phyloP scores from a whole-genome alignment of 768 basidiomycete species.

The Hygrocybe punicea region DNA sequence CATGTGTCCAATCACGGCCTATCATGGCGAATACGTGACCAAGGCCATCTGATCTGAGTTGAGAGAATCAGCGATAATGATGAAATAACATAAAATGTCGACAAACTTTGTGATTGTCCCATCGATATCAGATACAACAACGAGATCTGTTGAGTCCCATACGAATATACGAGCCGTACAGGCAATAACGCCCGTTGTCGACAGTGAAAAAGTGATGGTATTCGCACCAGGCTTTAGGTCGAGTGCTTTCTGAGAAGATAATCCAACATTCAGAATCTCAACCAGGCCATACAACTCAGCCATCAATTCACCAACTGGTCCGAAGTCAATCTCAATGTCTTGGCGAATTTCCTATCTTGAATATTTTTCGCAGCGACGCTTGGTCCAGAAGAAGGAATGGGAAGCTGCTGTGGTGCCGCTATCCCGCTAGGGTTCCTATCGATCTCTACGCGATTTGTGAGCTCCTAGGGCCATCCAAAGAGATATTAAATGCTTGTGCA shows the following conservation, averaged over 20 bases:
- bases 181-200: slow-evolving; percentile 73
- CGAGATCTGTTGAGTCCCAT: slow-evolving; percentile 87
- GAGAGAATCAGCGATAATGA: neutral
- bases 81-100: neutral
- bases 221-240: slow-evolving; percentile 85
- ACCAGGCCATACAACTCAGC: neutral
- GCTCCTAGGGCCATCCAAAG: neutral
- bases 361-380: neutral
- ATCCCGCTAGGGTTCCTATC: neutral
- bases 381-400: neutral
- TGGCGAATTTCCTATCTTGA: slow-evolving; percentile 64
- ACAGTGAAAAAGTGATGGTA: slow-evolving; percentile 88
- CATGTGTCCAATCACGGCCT: slow-evolving; percentile 96
- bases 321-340: slow-evolving; percentile 88
- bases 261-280: neutral
- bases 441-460: slow-evolving; percentile 8
- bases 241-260: slow-evolving; percentile 64
- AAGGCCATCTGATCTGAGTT: slow-evolving; percentile 81
- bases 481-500: slow-evolving; percentile 6
- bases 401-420: neutral
- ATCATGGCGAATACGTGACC: slow-evolving; percentile 98
- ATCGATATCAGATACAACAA: slow-evolving; percentile 97
- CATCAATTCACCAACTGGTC: slow-evolving; percentile 75
- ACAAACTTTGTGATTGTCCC: slow-evolving; percentile 78
- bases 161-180: slow-evolving; percentile 93